Percentiles rank a stretch among this genome's conserved stretches.
These are phyloP conservation scores for Talaromyces sp. DNA, from an alignment of 2,329 filamentous ascomycete genomes.

Conservation along the genomic window DNA sequence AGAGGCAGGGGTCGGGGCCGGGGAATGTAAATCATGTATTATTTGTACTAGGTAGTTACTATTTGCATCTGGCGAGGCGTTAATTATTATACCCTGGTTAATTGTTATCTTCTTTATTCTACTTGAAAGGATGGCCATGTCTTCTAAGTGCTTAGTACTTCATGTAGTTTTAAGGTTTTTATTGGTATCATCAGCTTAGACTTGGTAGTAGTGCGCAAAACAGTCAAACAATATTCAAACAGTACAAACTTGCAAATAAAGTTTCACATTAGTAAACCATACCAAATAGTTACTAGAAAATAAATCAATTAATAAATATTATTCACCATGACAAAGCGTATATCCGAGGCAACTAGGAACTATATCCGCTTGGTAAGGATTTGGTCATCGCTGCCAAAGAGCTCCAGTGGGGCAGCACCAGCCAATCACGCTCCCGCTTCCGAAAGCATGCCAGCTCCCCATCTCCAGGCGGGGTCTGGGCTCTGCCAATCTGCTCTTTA, in stretches of 20 bases:
- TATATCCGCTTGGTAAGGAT: conserved; percentile 9
- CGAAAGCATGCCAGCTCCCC: neutral
- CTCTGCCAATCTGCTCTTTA: neutral
- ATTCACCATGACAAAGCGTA: neutral
- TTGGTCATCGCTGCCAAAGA: conserved; percentile 2
- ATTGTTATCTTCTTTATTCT: neutral
- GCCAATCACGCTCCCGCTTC: neutral
- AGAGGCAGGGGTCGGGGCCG: conserved; percentile 42
- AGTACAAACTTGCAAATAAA: too few relatives aligned
- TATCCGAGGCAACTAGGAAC: neutral
- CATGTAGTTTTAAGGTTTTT: neutral
- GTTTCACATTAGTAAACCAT: neutral
- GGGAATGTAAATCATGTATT: conserved; percentile 4
- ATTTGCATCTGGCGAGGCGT: neutral
- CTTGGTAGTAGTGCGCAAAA: neutral
- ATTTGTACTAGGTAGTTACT: neutral
- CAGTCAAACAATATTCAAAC: neutral
- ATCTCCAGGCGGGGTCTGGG: neutral
- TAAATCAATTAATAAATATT: neutral
- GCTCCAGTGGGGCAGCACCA: neutral
- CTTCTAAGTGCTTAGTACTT: too few relatives aligned
- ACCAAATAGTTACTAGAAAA: neutral
- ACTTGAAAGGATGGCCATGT: neutral
- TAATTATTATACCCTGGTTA: neutral
- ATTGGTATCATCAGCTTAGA: neutral